Percentiles rank a stretch among this genome's conserved stretches.
phyloP scores from a whole-genome alignment of 2,329 filamentous ascomycete species.

The Colletotrichum falcatum region DNA sequence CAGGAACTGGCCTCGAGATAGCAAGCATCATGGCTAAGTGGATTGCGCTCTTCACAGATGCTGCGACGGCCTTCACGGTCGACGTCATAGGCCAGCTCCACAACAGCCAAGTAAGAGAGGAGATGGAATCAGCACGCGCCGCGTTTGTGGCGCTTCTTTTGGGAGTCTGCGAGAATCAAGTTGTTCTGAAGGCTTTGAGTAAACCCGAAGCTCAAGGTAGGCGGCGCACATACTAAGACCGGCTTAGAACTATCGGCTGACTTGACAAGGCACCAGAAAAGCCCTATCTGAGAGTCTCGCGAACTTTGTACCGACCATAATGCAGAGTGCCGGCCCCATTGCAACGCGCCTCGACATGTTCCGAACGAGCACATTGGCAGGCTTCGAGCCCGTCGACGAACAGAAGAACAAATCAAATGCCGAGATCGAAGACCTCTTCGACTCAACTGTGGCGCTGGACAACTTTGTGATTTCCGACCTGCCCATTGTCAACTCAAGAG shows the following conservation, averaged over 20 bases:
- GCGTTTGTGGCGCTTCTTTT: constrained; percentile 74
- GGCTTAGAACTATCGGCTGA: constrained; percentile 4
- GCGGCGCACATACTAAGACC: constrained; percentile 41
- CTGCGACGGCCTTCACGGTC: constrained; percentile 60
- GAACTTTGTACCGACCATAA: constrained; percentile 66
- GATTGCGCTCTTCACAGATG: constrained; percentile 68
- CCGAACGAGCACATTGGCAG: constrained; percentile 66
- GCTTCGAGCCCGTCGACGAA: constrained; percentile 66
- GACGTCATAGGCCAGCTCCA: constrained; percentile 62
- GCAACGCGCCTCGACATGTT: constrained; percentile 68
- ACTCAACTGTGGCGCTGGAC: constrained; percentile 68
- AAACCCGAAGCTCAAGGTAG: constrained; percentile 66
- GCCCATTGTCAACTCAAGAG: constrained; percentile 79
- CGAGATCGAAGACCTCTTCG: constrained; percentile 68
- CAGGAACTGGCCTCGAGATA: constrained; percentile 62
- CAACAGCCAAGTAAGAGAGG: constrained; percentile 61
- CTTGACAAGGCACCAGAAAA: constrained; percentile 57
- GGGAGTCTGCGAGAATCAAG: constrained; percentile 69
- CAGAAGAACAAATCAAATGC: constrained; percentile 62
- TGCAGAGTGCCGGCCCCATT: constrained; percentile 68
- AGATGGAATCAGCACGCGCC: constrained; percentile 70
- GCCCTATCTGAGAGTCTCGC: constrained; percentile 63
- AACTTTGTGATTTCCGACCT: constrained; percentile 71
- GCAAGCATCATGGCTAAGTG: constrained; percentile 65
- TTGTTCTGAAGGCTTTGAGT: constrained; percentile 65